Evolutionary conservation across 345 rosid species (phyloP), one percentile per base, ranked within the genome.

Genomic region (Garcia nutans): DNA sequence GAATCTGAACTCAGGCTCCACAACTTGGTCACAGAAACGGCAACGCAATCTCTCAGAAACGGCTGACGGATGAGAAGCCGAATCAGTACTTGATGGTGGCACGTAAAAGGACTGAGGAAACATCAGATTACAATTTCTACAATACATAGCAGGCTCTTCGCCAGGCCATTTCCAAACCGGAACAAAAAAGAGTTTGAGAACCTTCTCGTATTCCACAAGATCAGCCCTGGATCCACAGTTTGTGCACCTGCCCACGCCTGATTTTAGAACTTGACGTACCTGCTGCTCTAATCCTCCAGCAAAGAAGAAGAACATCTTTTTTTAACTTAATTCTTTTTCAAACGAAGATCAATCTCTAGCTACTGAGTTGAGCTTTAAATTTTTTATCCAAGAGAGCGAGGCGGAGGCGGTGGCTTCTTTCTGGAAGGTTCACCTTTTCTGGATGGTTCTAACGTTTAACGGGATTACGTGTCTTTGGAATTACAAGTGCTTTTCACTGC

Each of bases 81-180:
- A 42, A 59, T n/a, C 22, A 47, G 62, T 57, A 47, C 42, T 56
- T 26, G 85, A 74, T 8, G 67, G 19, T 10, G 83, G 77, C n/a
- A 23, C 26, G 28, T 91, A 77, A 17, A 82, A 65, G 33, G 84
- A 73, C 23, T 67, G 86, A 12, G 96, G 97, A 76, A 88, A 93
- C 73, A 91, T 86, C 58, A 92, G 81, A 70, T 88, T 72, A 76
- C 99, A 95, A 37, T 74, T 79, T 74, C 71, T 70, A 79, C 99
- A 93, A 74, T 86, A 74, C 78, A 91, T 42, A 20, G 87, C 75
- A 28, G 88, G 91, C 0, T 90, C 90, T 73, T 90, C 88, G 0
- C 84, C 97, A 0, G 94, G 96, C 96, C 98, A 93, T 76, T 80
- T 90, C 97, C 97, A 93, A 50, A 89, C 91, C 11, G 97, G 94